Conservation (phyloP, 2,329 filamentous ascomycete genomes). For the Epichloe baconii region DNA sequence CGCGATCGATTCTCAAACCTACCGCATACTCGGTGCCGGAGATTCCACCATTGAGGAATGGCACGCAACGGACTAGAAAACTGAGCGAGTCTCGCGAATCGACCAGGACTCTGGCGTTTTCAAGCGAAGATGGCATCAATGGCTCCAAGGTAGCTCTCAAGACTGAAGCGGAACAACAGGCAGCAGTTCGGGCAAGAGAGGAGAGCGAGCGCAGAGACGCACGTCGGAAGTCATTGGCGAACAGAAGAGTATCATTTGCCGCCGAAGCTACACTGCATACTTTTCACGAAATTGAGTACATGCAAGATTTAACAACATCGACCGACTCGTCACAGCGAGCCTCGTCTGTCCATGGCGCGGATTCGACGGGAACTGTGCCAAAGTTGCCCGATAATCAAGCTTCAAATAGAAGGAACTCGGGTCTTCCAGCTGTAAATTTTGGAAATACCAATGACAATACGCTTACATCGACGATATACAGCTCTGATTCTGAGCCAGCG, state of each 20-base stretch:
- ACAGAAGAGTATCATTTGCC: conserved; percentile 89
- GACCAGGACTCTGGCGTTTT: conserved; percentile 7
- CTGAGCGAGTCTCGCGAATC: conserved; percentile 3
- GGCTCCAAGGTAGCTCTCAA: conserved; percentile 49
- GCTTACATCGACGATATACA: conserved; percentile 68
- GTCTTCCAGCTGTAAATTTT: conserved; percentile 49
- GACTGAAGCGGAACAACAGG: conserved; percentile 59
- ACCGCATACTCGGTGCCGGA: conserved; percentile 54
- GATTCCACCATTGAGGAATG: conserved; percentile 49
- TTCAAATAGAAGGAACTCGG: conserved; percentile 51
- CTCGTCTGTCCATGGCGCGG: conserved; percentile 38
- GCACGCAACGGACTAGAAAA: not conserved
- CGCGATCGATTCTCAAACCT: conserved; percentile 69
- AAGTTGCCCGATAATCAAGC: conserved; percentile 53
- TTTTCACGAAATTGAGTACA: conserved; percentile 85
- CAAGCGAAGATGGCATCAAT: conserved; percentile 13
- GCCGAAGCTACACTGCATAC: conserved; percentile 95
- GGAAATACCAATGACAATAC: conserved; percentile 53
- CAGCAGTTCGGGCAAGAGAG: conserved; percentile 55
- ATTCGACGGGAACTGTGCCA: conserved; percentile 26
- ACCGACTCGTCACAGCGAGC: conserved; percentile 63
- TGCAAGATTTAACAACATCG: conserved; percentile 74
- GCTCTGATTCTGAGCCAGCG: conserved; percentile 47
- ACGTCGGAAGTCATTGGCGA: conserved; percentile 82
- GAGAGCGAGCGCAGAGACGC: conserved; percentile 71